phyloP scores from a whole-genome alignment of 768 basidiomycete species.

The Rhodotorula babjevae region DNA sequence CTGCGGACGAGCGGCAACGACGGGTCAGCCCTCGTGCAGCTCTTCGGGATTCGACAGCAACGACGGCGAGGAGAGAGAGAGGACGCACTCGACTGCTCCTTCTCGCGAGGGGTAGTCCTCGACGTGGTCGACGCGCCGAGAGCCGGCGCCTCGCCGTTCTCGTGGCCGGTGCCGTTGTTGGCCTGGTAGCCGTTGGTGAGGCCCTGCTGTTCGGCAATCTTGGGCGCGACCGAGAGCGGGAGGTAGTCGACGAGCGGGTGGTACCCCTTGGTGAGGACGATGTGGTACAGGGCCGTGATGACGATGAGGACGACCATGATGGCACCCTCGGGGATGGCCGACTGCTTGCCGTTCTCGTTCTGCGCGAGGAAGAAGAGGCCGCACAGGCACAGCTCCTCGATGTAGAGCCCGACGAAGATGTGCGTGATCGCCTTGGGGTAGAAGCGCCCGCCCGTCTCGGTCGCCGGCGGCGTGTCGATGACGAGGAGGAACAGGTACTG shows the following conservation, averaged over 20 bases:
- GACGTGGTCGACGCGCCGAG: neutral
- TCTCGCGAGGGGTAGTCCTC: constrained; percentile 10
- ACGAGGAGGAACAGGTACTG: constrained; percentile 68
- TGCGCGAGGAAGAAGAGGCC: constrained; percentile 85
- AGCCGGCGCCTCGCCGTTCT: neutral
- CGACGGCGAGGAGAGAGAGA: neutral
- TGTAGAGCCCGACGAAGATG: constrained; percentile 86
- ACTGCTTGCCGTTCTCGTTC: constrained; percentile 55
- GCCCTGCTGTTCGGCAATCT: constrained; percentile 51
- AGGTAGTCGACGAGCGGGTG: constrained; percentile 68
- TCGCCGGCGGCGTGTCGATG: constrained; percentile 36
- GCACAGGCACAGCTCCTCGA: constrained; percentile 77
- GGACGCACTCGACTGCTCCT: constrained; percentile 29
- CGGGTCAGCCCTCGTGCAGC: no score
- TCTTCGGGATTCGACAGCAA: no score
- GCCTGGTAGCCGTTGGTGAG: constrained; percentile 2
- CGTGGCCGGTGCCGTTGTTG: neutral
- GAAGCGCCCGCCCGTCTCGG: constrained; percentile 69
- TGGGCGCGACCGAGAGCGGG: constrained; percentile 72
- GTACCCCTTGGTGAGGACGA: constrained; percentile 71
- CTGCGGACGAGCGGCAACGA: neutral
- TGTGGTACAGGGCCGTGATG: constrained; percentile 74
- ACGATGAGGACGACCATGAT: constrained; percentile 80
- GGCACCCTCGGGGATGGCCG: constrained; percentile 65
- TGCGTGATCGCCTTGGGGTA: constrained; percentile 93